These are phyloP conservation scores for Amanita brunnescens DNA, from an alignment of 768 basidiomycete genomes.

Conservation along the genomic window DNA sequence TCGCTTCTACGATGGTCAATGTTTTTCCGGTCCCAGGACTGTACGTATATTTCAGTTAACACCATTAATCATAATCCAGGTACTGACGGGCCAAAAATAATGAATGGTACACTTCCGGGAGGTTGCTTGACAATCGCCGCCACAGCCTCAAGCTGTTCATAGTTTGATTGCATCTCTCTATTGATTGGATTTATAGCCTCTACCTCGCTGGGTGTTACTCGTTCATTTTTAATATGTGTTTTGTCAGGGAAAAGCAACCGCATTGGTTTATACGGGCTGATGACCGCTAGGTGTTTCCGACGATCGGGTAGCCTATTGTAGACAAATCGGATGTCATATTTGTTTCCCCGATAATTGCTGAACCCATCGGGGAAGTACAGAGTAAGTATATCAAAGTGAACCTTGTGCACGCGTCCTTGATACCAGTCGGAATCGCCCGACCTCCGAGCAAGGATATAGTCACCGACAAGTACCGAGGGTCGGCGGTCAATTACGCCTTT, in stretches of 20 bases:
- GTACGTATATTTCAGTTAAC: background rate
- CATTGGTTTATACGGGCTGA: slow-evolving; percentile 25
- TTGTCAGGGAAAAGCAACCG: slow-evolving; percentile 40
- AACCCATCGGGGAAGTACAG: slow-evolving; percentile 41
- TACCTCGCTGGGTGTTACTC: slow-evolving; percentile 14
- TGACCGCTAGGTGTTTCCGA: slow-evolving; percentile 47
- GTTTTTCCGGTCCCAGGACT: slow-evolving; percentile 66
- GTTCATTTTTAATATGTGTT: slow-evolving; percentile 16
- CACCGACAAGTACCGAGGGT: slow-evolving; percentile 49
- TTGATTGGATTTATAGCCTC: slow-evolving; percentile 19
- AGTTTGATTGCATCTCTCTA: slow-evolving; percentile 30
- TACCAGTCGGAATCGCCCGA: slow-evolving; percentile 22
- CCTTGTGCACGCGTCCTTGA: slow-evolving; percentile 41
- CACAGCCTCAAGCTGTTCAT: slow-evolving; percentile 43
- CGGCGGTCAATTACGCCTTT: slow-evolving; percentile 50
- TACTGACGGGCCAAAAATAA: slow-evolving; percentile 58
- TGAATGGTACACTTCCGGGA: slow-evolving; percentile 43
- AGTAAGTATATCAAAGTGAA: slow-evolving; percentile 31
- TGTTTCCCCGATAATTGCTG: slow-evolving; percentile 26
- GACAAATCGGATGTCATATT: slow-evolving; percentile 47
- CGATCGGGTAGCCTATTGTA: slow-evolving; percentile 45
- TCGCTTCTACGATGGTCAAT: slow-evolving; percentile 54
- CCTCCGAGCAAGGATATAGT: slow-evolving; percentile 30
- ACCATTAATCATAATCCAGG: background rate
- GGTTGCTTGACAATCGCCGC: slow-evolving; percentile 35